Evolutionary conservation across 306 rosid genomes (phyloP).

Genomic region (Trichosanthes truncata): DNA sequence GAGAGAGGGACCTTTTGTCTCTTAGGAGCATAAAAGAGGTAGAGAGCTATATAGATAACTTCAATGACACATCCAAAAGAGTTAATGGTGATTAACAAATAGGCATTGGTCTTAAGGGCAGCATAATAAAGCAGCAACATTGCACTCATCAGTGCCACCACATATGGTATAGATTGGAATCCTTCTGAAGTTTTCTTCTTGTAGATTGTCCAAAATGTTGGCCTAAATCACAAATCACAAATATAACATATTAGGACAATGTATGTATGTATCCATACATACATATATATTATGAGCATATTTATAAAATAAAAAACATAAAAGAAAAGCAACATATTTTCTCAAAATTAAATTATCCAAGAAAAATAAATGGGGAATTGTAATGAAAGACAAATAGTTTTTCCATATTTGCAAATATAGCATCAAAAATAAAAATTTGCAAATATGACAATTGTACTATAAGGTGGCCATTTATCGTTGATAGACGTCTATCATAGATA

Average conservation of each 20-base stretch:
- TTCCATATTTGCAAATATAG: too few relatives aligned
- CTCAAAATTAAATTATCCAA: too few relatives aligned
- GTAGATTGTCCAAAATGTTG: constrained; percentile 53
- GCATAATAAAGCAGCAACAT: constrained; percentile 49
- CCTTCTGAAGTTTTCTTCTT: constrained; percentile 57
- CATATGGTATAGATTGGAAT: constrained; percentile 56
- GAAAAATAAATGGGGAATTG: too few relatives aligned
- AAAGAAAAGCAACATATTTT: too few relatives aligned
- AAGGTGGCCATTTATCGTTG: too few relatives aligned
- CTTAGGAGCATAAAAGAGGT: constrained; percentile 39
- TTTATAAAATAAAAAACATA: neutral
- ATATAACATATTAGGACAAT: neutral
- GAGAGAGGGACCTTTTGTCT: constrained; percentile 25
- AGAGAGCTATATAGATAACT: constrained; percentile 27
- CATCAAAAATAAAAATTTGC: too few relatives aligned
- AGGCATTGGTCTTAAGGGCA: constrained; percentile 40
- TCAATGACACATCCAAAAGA: constrained; percentile 43
- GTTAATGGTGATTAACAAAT: constrained; percentile 46
- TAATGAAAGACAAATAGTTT: too few relatives aligned
- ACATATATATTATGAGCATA: neutral
- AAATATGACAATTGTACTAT: too few relatives aligned
- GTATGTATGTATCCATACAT: too few relatives aligned
- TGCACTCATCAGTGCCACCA: constrained; percentile 59
- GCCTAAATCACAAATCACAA: constrained; percentile 19
- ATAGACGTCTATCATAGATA: too few relatives aligned